Conservation (phyloP, 2,329 filamentous ascomycete genomes). For the Bipolaris bicolor region DNA sequence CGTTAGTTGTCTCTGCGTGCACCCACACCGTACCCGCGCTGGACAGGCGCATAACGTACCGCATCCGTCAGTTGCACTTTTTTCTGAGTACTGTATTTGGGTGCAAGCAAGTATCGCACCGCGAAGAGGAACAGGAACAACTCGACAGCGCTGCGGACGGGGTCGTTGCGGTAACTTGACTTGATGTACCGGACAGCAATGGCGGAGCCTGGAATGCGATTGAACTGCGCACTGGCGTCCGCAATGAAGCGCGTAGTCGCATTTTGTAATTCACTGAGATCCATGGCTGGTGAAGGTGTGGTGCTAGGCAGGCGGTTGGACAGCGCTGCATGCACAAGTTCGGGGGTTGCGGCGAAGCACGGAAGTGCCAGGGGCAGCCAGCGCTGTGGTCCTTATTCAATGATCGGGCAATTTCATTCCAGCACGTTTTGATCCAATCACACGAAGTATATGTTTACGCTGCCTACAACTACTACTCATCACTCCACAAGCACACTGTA, state of each 20-base stretch:
- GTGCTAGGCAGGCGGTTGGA: neutral
- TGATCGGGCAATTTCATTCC: neutral
- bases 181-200: slow-evolving; percentile 95
- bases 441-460: neutral
- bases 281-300: slow-evolving; percentile 52
- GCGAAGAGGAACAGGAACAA: slow-evolving; percentile 94
- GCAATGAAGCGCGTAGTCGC: slow-evolving; percentile 61
- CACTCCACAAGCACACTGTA: neutral
- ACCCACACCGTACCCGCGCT: neutral
- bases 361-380: slow-evolving; percentile 21
- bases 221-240: slow-evolving; percentile 70
- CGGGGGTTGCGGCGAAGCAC: slow-evolving; percentile 34
- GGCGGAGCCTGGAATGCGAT: slow-evolving; percentile 89
- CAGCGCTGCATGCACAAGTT: slow-evolving; percentile 12
- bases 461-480: neutral
- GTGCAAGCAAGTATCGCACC: slow-evolving; percentile 87
- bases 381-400: no score
- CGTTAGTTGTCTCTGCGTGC: slow-evolving; percentile 12
- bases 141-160: slow-evolving; percentile 90
- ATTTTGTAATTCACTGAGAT: slow-evolving; percentile 62
- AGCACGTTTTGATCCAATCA: neutral
- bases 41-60: slow-evolving; percentile 47
- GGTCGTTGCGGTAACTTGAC: slow-evolving; percentile 97
- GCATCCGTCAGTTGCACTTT: slow-evolving; percentile 88
- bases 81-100: slow-evolving; percentile 89